These are phyloP conservation scores for Zymoseptoria tritici DNA, from an alignment of 2,329 filamentous ascomycete genomes.

Conservation along the genomic window DNA sequence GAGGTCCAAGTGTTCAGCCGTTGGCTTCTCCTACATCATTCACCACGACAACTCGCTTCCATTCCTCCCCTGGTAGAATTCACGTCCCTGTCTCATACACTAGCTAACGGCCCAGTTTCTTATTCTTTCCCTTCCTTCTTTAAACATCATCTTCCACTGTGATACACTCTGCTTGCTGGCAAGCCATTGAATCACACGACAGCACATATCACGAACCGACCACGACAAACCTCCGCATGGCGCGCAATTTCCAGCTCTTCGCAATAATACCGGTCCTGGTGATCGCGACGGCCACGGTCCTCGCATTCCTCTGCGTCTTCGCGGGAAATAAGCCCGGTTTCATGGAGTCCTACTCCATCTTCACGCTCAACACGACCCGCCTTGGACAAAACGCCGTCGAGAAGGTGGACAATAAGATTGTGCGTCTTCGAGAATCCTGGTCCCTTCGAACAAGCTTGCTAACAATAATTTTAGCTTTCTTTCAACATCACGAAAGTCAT, in stretches of 20 bases:
- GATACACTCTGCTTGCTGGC: neutral
- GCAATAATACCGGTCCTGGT: constrained; percentile 29
- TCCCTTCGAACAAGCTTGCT: no score
- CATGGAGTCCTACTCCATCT: constrained; percentile 50
- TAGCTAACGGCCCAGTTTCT: neutral
- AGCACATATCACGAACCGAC: neutral
- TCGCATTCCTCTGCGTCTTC: constrained; percentile 54
- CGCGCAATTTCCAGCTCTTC: constrained; percentile 10
- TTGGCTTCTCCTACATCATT: neutral
- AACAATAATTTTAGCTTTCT: no score
- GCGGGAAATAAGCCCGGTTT: constrained; percentile 51
- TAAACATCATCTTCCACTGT: neutral
- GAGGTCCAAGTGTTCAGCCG: neutral
- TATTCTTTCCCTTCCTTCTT: neutral
- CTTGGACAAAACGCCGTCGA: constrained; percentile 38
- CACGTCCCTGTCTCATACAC: neutral
- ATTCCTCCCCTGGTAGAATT: neutral
- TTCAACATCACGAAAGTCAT: constrained; percentile 14
- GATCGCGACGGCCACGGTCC: constrained; percentile 48
- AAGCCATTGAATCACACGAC: neutral
- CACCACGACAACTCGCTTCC: neutral
- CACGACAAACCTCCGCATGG: neutral
- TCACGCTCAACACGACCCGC: constrained; percentile 53
- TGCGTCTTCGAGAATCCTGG: no score
- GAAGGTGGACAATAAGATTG: constrained; percentile 21